phyloP scores from a whole-genome alignment of 2,329 filamentous ascomycete species.

The Claviceps capensis region DNA sequence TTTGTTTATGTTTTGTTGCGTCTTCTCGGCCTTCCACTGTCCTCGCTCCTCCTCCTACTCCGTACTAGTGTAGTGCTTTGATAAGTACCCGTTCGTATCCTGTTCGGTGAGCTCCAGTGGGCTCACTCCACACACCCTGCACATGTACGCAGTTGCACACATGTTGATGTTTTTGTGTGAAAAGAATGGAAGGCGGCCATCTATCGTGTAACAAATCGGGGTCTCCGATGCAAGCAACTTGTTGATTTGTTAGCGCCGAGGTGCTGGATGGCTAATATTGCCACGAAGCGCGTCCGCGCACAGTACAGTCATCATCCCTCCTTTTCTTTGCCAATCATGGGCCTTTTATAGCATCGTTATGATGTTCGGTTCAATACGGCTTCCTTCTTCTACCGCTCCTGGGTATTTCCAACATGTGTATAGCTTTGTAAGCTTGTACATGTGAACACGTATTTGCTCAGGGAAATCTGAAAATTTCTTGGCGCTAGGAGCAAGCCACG shows the following conservation, averaged over 20 bases:
- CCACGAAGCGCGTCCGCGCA: background rate
- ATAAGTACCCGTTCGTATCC: background rate
- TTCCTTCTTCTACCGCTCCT: too few relatives aligned
- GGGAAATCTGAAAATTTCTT: background rate
- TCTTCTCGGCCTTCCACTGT: too few relatives aligned
- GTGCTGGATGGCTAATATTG: background rate
- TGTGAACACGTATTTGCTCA: background rate
- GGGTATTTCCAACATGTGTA: too few relatives aligned
- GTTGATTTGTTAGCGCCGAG: background rate
- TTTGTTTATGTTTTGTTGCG: background rate
- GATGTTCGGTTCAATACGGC: too few relatives aligned
- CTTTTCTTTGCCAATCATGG: too few relatives aligned
- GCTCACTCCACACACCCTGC: background rate
- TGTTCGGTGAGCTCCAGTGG: background rate
- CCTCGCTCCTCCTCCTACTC: too few relatives aligned
- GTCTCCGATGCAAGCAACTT: background rate
- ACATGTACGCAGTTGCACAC: background rate
- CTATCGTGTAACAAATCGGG: background rate
- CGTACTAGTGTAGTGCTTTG: background rate
- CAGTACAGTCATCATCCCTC: background rate
- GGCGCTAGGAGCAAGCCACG: background rate
- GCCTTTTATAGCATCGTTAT: too few relatives aligned
- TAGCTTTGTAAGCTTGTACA: background rate
- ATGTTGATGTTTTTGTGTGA: background rate
- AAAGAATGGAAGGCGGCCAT: background rate